Conservation (phyloP, 2,329 filamentous ascomycete species). For the Aureobasidium sp. region DNA sequence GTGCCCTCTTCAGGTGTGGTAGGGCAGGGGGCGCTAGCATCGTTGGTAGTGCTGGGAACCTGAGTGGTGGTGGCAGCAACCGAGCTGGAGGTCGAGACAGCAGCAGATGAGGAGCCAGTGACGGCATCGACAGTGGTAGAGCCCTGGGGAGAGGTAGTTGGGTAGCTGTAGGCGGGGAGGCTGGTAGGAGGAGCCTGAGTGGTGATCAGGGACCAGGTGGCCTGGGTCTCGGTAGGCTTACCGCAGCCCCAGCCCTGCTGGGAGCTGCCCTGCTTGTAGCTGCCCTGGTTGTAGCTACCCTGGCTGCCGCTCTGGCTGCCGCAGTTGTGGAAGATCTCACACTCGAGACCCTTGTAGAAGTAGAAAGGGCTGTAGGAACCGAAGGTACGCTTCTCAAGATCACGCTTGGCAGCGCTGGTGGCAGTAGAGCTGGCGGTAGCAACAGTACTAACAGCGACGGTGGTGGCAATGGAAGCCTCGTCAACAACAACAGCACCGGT, state of each 20-base stretch:
- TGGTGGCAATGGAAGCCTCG: slow-evolving; percentile 16
- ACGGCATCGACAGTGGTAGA: neutral
- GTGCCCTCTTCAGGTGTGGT: slow-evolving; percentile 28
- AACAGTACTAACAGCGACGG: slow-evolving; percentile 19
- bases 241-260: neutral
- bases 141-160: neutral
- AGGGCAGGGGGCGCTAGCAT: slow-evolving; percentile 24
- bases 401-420: slow-evolving; percentile 13
- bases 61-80: neutral
- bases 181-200: slow-evolving; percentile 11
- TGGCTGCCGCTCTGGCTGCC: no score
- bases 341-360: slow-evolving; percentile 13
- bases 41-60: slow-evolving; percentile 19
- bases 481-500: slow-evolving; percentile 14
- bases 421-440: slow-evolving; percentile 17
- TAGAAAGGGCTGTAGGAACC: neutral
- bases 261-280: neutral
- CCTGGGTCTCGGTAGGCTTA: neutral
- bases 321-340: slow-evolving; percentile 15
- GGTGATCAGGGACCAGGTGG: slow-evolving; percentile 16
- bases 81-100: slow-evolving; percentile 15
- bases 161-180: slow-evolving; percentile 10
- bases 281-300: no score
- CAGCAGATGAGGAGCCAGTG: neutral
- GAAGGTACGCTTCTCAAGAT: slow-evolving; percentile 10